phyloP scores from a whole-genome alignment of 306 rosid genomes.

The Vachellia pachyceras region DNA sequence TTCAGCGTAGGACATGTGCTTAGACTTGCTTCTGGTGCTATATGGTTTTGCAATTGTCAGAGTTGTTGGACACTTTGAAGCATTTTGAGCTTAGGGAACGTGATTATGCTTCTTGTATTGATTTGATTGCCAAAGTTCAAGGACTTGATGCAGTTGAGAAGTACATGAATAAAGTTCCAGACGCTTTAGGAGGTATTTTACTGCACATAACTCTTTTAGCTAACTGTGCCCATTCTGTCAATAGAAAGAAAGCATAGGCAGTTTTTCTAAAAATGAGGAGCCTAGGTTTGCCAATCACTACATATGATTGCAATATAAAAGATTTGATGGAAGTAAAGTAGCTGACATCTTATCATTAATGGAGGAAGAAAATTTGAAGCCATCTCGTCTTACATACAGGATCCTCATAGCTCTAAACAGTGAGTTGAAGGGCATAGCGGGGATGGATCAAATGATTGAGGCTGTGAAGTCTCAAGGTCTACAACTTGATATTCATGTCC shows the following conservation, averaged over 20 bases:
- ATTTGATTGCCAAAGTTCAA: constrained; percentile 23
- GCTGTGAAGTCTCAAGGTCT: constrained; percentile 33
- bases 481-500: constrained; percentile 20
- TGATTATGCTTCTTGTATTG: constrained; percentile 35
- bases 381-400: constrained; percentile 33
- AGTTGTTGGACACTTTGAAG: constrained; percentile 27
- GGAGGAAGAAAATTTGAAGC: constrained; percentile 35
- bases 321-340: constrained; percentile 4
- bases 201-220: constrained; percentile 26
- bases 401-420: constrained; percentile 17
- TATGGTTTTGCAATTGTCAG: constrained; percentile 26
- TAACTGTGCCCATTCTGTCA: not conserved
- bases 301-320: constrained; percentile 34
- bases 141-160: constrained; percentile 32
- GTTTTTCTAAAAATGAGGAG: constrained; percentile 27
- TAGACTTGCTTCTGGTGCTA: not conserved
- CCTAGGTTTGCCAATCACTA: constrained; percentile 24
- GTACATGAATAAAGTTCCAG: constrained; percentile 31
- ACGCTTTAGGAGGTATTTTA: constrained; percentile 7
- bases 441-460: constrained; percentile 31
- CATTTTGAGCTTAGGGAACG: not conserved
- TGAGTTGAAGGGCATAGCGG: constrained; percentile 9
- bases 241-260: constrained; percentile 34
- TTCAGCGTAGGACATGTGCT: not conserved
- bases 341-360: constrained; percentile 30